Conservation (phyloP, 2,329 filamentous ascomycete species). For the Pseudogymnoascus sp. region DNA sequence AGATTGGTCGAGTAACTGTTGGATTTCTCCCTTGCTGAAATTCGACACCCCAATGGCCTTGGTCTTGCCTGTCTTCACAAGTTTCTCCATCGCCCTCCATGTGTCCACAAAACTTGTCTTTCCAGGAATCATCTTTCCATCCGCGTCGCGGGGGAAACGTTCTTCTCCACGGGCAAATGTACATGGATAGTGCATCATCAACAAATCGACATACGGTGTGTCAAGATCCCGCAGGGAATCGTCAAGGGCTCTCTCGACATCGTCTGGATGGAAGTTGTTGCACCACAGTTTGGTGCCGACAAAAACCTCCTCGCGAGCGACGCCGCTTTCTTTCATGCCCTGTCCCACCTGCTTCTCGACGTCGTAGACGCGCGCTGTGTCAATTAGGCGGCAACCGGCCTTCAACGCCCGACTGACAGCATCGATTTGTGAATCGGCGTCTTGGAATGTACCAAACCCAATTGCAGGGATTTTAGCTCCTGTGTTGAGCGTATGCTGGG, state of each 20-base stretch:
- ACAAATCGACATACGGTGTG: slow-evolving; percentile 1
- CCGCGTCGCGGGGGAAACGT: slow-evolving; percentile 15
- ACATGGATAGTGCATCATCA: slow-evolving; percentile 49
- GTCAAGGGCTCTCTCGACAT: slow-evolving; percentile 25
- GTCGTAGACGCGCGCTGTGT: slow-evolving; percentile 22
- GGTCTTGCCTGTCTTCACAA: slow-evolving; percentile 22
- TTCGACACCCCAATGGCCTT: slow-evolving; percentile 24
- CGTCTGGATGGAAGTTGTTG: slow-evolving; percentile 25
- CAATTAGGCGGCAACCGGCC: slow-evolving; percentile 30
- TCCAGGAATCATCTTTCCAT: slow-evolving; percentile 17
- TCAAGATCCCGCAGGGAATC: slow-evolving; percentile 26
- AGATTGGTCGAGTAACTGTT: neutral
- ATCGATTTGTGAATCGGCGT: slow-evolving; percentile 23
- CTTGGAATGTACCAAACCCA: slow-evolving; percentile 27
- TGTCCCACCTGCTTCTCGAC: slow-evolving; percentile 11
- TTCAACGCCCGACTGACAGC: slow-evolving; percentile 16
- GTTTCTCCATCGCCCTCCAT: slow-evolving; percentile 27
- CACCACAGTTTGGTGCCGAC: slow-evolving; percentile 29
- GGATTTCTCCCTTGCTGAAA: slow-evolving; percentile 18
- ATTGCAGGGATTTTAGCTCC: slow-evolving; percentile 24
- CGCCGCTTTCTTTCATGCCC: slow-evolving; percentile 18
- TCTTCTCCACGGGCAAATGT: slow-evolving; percentile 7
- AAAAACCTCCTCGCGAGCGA: slow-evolving; percentile 26
- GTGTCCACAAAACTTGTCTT: slow-evolving; percentile 22
- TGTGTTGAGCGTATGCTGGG: slow-evolving; percentile 18